Conservation (phyloP, 2,329 filamentous ascomycete species). For the Aureobasidium sp. region DNA sequence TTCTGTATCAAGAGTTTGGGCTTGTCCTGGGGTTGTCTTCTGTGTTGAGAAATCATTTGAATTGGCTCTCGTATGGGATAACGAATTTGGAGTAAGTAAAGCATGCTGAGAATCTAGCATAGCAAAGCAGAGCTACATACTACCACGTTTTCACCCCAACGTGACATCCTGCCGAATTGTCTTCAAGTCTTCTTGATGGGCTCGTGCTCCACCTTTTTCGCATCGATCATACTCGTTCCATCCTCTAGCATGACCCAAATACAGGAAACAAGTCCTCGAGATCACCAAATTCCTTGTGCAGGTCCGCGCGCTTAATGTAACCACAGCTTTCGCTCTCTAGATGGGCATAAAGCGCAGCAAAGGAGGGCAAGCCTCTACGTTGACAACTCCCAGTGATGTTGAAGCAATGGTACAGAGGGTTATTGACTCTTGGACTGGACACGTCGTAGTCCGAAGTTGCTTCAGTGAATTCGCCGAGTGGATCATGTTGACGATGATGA, state of each 20-base stretch:
- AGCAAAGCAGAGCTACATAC: background rate
- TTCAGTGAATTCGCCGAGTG: too few relatives aligned
- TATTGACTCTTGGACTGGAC: background rate
- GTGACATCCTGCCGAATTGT: too few relatives aligned
- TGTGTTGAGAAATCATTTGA: too few relatives aligned
- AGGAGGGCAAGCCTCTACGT: background rate
- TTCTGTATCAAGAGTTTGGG: too few relatives aligned
- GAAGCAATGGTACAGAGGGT: background rate
- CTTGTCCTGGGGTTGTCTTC: too few relatives aligned
- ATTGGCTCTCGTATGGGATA: background rate
- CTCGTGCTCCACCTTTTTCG: too few relatives aligned
- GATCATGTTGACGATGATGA: background rate
- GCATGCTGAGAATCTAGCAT: background rate
- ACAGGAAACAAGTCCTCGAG: background rate
- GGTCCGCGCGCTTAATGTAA: background rate
- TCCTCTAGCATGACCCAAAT: background rate
- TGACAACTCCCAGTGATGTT: background rate
- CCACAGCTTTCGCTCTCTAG: background rate
- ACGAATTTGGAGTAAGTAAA: background rate
- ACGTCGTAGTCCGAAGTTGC: background rate
- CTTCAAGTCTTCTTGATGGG: too few relatives aligned
- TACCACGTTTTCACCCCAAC: background rate
- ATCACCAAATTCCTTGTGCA: background rate
- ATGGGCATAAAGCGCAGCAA: background rate
- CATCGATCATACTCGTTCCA: background rate